phyloP scores from a whole-genome alignment of 805 yeast genomes.

The Candida suzukii region DNA sequence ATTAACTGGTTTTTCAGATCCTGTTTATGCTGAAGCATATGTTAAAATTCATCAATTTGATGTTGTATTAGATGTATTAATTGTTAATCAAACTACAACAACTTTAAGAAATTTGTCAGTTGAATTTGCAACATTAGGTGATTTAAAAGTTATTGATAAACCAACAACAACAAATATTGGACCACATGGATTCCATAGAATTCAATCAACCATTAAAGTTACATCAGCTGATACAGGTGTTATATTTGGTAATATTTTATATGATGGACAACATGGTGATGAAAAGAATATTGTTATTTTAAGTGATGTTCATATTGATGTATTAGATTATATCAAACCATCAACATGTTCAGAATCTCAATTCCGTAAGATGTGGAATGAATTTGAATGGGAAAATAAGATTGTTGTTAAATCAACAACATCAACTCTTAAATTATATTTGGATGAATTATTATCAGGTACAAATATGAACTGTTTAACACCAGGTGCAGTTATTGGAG shows the following conservation, averaged over 20 bases:
- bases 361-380: conserved; percentile 98
- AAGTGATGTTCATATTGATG: conserved; percentile 91
- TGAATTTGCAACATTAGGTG: conserved; percentile 95
- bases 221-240: conserved; percentile 98
- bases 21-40: conserved; percentile 96
- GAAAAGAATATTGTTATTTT: conserved; percentile 86
- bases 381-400: conserved; percentile 99
- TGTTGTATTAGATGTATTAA: conserved; percentile 84
- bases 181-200: conserved; percentile 94
- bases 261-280: conserved; percentile 91
- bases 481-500: conserved; percentile 84
- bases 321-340: conserved; percentile 96
- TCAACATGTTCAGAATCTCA: conserved; percentile 82
- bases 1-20: conserved; percentile 96
- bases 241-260: conserved; percentile 92
- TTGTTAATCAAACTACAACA: conserved; percentile 89
- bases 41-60: conserved; percentile 96
- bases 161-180: conserved; percentile 88
- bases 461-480: conserved; percentile 95
- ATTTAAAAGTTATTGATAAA: conserved; percentile 86
- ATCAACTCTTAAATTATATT: conserved; percentile 63
- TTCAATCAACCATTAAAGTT: conserved; percentile 86
- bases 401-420: conserved; percentile 75
- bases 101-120: conserved; percentile 88
- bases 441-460: conserved; percentile 66